A percentile compares a stretch with the other conserved stretches of the same genome.
phyloP scores from a whole-genome alignment of 2,329 filamentous ascomycete genomes.

The Domatiomyces catenatus region DNA sequence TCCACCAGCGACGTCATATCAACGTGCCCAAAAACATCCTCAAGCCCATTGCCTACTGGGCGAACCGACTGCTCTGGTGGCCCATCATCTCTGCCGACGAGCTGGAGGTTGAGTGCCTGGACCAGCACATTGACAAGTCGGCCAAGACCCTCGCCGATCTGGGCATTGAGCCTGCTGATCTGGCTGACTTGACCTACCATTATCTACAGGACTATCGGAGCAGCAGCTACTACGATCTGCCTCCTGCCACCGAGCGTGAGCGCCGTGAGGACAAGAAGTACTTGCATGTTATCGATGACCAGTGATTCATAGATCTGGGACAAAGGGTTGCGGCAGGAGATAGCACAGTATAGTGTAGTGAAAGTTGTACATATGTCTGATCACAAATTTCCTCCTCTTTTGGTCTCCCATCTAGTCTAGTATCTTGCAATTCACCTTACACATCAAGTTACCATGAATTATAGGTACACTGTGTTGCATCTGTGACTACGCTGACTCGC shows the following conservation, averaged over 20 bases:
- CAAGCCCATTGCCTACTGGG: conserved; percentile 55
- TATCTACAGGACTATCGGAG: conserved; percentile 91
- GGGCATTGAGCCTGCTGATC: conserved; percentile 73
- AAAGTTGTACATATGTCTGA: not conserved
- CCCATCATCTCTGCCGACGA: conserved; percentile 62
- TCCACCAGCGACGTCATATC: conserved; percentile 76
- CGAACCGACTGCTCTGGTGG: conserved; percentile 86
- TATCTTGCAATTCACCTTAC: no score
- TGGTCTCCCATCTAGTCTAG: no score
- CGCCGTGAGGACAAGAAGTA: conserved; percentile 93
- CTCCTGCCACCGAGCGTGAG: conserved; percentile 87
- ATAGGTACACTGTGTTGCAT: conserved; percentile 17
- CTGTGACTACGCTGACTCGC: conserved; percentile 16
- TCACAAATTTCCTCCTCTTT: not conserved
- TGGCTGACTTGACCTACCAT: conserved; percentile 76
- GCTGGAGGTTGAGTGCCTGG: conserved; percentile 80
- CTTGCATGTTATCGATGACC: conserved; percentile 78
- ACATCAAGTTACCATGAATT: no score
- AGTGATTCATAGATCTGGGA: conserved; percentile 35
- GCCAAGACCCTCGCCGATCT: conserved; percentile 96
- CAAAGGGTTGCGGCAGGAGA: not conserved
- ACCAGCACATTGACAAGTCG: conserved; percentile 75
- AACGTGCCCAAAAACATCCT: conserved; percentile 73
- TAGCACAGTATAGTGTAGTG: not conserved
- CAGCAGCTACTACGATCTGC: conserved; percentile 77